Evolutionary conservation across 805 yeast species (phyloP).

Genomic region (Candida parachauliodes): DNA sequence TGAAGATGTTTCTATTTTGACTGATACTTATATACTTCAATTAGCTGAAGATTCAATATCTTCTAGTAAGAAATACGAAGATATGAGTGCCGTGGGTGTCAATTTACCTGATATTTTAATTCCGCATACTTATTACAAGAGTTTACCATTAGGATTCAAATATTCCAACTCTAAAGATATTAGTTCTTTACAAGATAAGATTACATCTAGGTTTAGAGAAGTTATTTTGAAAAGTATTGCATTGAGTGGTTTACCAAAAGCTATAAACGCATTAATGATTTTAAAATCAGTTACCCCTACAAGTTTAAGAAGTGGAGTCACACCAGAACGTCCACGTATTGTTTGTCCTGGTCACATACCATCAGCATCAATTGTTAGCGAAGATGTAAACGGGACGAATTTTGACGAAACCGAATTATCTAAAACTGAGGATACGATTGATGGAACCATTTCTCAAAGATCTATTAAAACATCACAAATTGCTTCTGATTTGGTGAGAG

Average conservation of each 20-base stretch:
- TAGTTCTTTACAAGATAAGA: conserved; percentile 26
- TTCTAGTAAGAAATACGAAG: conserved; percentile 35
- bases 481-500: conserved; percentile 40
- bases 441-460: conserved; percentile 35
- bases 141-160: conserved; percentile 36
- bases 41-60: conserved; percentile 39
- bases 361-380: conserved; percentile 36
- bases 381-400: conserved; percentile 36
- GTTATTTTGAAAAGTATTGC: conserved; percentile 76
- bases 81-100: conserved; percentile 39
- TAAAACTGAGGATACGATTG: conserved; percentile 30
- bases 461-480: conserved; percentile 27
- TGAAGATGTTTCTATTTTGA: conserved; percentile 23
- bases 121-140: conserved; percentile 35
- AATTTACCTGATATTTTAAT: conserved; percentile 39
- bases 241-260: conserved; percentile 77
- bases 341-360: conserved; percentile 32
- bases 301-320: conserved; percentile 19
- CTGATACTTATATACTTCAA: conserved; percentile 29
- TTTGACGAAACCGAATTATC: conserved; percentile 20
- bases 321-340: conserved; percentile 26
- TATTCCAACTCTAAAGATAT: conserved; percentile 32
- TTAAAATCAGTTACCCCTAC: conserved; percentile 66
- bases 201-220: conserved; percentile 64
- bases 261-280: conserved; percentile 72